These are phyloP conservation scores for Eremochloa ophiuroides DNA, from an alignment of 176 grass and related monocot species.

Conservation along the genomic window DNA sequence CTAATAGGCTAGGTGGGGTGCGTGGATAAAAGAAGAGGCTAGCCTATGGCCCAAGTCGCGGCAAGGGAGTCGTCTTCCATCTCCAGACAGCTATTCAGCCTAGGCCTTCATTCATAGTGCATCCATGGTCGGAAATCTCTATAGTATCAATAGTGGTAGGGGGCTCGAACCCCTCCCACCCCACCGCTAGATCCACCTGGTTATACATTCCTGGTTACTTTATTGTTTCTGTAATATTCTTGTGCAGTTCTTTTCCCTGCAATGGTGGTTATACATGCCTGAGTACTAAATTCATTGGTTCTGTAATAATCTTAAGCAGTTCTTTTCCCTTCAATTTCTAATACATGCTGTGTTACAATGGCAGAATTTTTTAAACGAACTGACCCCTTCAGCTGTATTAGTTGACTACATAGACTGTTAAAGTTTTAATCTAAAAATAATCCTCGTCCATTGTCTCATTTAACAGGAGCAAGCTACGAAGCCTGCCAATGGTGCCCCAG, in stretches of 20 bases:
- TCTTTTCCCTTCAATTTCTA: not conserved
- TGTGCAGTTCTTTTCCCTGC: not conserved
- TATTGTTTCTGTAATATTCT: not conserved
- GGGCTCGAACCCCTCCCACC: too few species aligned
- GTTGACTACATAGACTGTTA: not conserved
- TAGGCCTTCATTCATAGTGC: too few species aligned
- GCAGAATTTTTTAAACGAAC: not conserved
- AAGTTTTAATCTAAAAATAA: not conserved
- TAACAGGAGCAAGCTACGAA: constrained; percentile 75
- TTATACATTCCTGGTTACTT: not conserved
- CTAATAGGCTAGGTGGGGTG: too few species aligned
- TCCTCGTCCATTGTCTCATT: constrained; percentile 16
- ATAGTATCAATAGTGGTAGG: too few species aligned
- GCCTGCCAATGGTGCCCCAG: constrained; percentile 50
- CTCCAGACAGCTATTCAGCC: too few species aligned
- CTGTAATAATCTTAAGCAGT: not conserved
- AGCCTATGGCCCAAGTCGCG: too few species aligned
- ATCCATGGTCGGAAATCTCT: too few species aligned
- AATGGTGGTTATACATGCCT: not conserved
- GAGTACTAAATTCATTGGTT: not conserved
- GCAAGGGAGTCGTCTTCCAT: too few species aligned
- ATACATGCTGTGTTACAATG: not conserved
- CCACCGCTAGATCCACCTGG: too few species aligned
- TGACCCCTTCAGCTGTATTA: not conserved
- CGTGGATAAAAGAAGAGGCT: too few species aligned